Conservation (phyloP, 768 basidiomycete species). For the Tricholoma bakamatsutake region DNA sequence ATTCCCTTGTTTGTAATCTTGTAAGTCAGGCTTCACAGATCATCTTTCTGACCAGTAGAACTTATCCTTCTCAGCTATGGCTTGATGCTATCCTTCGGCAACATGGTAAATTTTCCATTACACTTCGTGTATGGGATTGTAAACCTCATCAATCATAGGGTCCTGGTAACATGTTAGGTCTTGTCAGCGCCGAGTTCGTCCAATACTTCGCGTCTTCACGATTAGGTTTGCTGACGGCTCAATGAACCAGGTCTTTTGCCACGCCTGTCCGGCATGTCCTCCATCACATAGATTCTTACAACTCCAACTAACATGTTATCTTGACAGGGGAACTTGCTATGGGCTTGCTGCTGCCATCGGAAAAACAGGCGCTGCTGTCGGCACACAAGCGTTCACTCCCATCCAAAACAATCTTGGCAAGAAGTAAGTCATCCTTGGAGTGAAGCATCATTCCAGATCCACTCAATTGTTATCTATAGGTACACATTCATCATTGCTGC, state of each 20-base stretch:
- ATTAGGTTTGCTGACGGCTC: neutral
- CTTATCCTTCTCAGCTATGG: too few species aligned
- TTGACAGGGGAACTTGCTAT: slow-evolving; percentile 55
- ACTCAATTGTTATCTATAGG: slow-evolving; percentile 20
- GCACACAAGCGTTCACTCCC: slow-evolving; percentile 66
- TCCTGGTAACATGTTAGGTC: slow-evolving; percentile 66
- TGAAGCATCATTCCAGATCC: too few species aligned
- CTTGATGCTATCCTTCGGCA: too few species aligned
- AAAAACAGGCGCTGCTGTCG: slow-evolving; percentile 68
- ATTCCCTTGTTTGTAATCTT: slow-evolving; percentile 64
- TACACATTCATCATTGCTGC: slow-evolving; percentile 62
- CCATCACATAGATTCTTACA: too few species aligned
- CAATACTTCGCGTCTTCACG: neutral
- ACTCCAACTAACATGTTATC: neutral
- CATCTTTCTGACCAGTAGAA: too few species aligned
- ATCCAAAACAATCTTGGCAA: slow-evolving; percentile 65
- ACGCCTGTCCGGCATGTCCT: too few species aligned
- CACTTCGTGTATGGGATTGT: neutral
- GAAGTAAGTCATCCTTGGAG: slow-evolving; percentile 28
- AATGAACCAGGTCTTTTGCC: too few species aligned
- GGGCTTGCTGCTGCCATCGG: slow-evolving; percentile 64
- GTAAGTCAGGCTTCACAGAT: slow-evolving; percentile 26
- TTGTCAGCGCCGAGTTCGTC: slow-evolving; percentile 59
- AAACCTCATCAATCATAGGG: slow-evolving; percentile 34
- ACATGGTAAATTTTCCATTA: too few species aligned